phyloP scores from a whole-genome alignment of 306 rosid genomes.

The Castanea sativa region DNA sequence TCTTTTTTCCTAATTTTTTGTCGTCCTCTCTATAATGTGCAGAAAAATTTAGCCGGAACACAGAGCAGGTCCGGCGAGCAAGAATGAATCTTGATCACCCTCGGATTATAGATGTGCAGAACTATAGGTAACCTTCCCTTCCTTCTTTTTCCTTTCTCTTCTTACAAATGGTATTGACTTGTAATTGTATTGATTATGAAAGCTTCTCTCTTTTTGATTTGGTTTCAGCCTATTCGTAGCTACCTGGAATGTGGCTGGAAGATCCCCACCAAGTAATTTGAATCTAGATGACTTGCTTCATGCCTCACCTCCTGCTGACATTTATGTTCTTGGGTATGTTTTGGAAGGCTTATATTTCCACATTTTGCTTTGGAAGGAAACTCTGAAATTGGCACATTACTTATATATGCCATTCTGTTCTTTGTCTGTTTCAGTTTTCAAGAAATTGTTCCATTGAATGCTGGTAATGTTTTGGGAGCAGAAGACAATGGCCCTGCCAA shows the following conservation, averaged over 20 bases:
- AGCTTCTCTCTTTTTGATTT: constrained; percentile 14
- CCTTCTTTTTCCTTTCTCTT: constrained; percentile 13
- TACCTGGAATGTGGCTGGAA: constrained; percentile 99
- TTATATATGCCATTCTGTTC: constrained; percentile 18
- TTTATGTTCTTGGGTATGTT: constrained; percentile 96
- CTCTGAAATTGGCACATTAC: constrained; percentile 11
- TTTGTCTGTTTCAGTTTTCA: constrained; percentile 68
- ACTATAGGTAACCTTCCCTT: constrained; percentile 53
- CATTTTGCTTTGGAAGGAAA: constrained; percentile 1
- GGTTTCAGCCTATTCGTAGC: constrained; percentile 83
- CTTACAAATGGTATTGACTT: constrained; percentile 10
- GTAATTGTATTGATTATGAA: constrained; percentile 17
- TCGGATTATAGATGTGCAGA: constrained; percentile 93
- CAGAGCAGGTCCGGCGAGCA: constrained; percentile 67
- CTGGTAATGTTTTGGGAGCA: constrained; percentile 92
- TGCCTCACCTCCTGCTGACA: constrained; percentile 93
- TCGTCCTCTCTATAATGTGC: constrained; percentile 34
- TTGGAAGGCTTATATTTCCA: not conserved
- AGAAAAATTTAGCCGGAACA: constrained; percentile 78
- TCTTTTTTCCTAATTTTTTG: not conserved
- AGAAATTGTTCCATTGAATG: constrained; percentile 98
- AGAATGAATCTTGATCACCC: constrained; percentile 98
- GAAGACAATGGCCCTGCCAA: constrained; percentile 99
- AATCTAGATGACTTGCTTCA: constrained; percentile 94
- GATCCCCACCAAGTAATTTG: constrained; percentile 87